These are phyloP conservation scores for Fusarium dimerum DNA, from an alignment of 2,329 filamentous ascomycete genomes.

Conservation along the genomic window DNA sequence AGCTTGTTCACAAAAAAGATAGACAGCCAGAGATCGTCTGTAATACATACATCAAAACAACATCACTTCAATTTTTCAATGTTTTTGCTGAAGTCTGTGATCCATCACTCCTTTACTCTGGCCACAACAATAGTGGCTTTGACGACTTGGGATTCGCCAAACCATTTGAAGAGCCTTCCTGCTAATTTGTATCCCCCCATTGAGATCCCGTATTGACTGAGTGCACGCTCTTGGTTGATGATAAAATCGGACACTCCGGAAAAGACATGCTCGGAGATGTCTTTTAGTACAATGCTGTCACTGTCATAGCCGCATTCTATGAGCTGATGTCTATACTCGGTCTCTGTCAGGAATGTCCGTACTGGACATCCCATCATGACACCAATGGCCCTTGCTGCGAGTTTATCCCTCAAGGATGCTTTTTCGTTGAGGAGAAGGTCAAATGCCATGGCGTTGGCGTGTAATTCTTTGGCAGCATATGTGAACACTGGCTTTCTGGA, in stretches of 20 bases:
- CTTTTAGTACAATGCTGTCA: constrained; percentile 43
- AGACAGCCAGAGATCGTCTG: too few species aligned
- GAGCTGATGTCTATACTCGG: constrained; percentile 47
- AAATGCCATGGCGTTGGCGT: constrained; percentile 55
- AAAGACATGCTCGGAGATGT: constrained; percentile 57
- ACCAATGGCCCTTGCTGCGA: constrained; percentile 45
- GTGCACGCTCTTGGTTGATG: constrained; percentile 32
- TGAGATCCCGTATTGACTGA: constrained; percentile 38
- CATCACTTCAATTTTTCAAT: too few species aligned
- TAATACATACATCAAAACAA: too few species aligned
- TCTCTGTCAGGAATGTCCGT: constrained; percentile 48
- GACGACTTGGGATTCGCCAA: constrained; percentile 35
- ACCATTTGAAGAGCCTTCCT: constrained; percentile 41
- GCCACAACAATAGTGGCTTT: constrained; percentile 40
- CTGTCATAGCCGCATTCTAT: constrained; percentile 48
- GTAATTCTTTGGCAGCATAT: constrained; percentile 41
- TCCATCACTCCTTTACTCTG: constrained; percentile 9
- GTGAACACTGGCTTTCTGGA: constrained; percentile 49
- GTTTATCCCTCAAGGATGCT: constrained; percentile 29
- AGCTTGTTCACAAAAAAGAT: neutral
- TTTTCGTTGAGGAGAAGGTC: constrained; percentile 47
- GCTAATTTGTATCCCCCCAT: constrained; percentile 40
- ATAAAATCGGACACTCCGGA: constrained; percentile 48
- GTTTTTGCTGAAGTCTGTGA: too few species aligned
- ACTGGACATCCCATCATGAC: constrained; percentile 50